Evolutionary conservation across 169 alveolate species (phyloP).

Genomic region (Cryptosporidium sp.): DNA sequence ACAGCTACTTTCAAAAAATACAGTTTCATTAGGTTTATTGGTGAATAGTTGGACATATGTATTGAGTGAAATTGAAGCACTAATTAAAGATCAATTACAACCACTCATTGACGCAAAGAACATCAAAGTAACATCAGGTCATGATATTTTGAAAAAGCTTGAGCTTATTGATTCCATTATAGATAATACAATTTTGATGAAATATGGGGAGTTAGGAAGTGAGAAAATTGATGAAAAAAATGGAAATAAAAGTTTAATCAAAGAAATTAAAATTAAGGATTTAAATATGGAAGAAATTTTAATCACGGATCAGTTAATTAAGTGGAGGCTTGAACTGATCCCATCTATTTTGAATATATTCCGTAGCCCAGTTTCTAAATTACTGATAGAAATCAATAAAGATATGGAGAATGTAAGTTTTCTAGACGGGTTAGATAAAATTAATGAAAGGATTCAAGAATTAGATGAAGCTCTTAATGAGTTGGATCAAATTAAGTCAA

Average conservation of each 20-base stretch:
- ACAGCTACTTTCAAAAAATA: background rate
- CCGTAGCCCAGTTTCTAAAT: background rate
- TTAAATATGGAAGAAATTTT: slow-evolving; percentile 5
- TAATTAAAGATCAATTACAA: slow-evolving; percentile 21
- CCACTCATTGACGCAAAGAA: slow-evolving; percentile 16
- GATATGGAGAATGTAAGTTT: background rate
- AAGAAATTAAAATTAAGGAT: slow-evolving; percentile 12
- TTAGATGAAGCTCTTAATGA: background rate
- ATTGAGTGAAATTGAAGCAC: slow-evolving; percentile 24
- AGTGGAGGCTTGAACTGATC: slow-evolving; percentile 14
- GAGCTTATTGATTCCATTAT: slow-evolving; percentile 45
- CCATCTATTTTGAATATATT: slow-evolving; percentile 15
- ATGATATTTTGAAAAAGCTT: slow-evolving; percentile 9
- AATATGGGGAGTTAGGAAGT: slow-evolving; percentile 10
- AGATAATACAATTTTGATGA: slow-evolving; percentile 4
- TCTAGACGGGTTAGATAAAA: background rate
- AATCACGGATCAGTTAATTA: background rate
- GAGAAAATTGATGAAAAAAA: background rate
- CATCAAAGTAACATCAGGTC: background rate
- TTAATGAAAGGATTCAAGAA: slow-evolving; percentile 8
- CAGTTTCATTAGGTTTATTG: background rate
- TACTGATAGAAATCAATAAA: background rate
- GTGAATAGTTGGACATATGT: slow-evolving; percentile 10
- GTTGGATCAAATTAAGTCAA: slow-evolving; percentile 8
- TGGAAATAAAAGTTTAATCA: background rate